Evolutionary conservation across 495 filamentous ascomycete species (phyloP), one percentile per base, ranked within the genome.

Genomic region (Chaetomium tenue): DNA sequence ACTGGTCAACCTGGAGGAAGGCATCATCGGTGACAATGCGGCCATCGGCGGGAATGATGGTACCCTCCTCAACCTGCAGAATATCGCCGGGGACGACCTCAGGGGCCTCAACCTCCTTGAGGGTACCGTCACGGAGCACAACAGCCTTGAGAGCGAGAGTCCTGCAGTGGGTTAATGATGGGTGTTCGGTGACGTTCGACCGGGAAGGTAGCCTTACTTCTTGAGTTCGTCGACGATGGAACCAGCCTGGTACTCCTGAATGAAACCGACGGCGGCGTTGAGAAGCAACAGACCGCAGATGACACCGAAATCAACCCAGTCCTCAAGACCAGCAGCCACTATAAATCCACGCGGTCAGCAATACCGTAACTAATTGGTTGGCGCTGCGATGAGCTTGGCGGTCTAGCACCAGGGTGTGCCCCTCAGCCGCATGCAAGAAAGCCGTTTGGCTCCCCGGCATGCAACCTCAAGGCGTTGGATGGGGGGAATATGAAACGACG

Each of bases 221-320:
- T 94, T 94, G 74, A 96, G 79, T 70, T 90, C 89, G n/a, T 91
- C 89, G 78, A 96, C 92, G 63, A 95, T 93, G 58, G 90, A 92
- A 73, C 89, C 91, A 68, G 92, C 92, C 75, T 93, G 89, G 79
- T 82, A 93, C 79, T 96, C 92, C 75, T 96, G 92, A 54, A 89
- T 76, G 78, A 93, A 96, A 79, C 91, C 90, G 68, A 96, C 91
- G 58, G 77, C 75, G 51, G 92, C 92, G 77, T 96, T 96, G 69
- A 96, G 87, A 53, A 91, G 74, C 30, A 91, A 77, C 46, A 91
- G 77, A 71, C 76, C 89, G 77, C 85, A 87, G 68, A 91, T 91
- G 74, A 91, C 89, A 84, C 88, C 88, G 71, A 90, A 88, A 78
- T 91, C 89, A 70, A 91, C 86, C 88, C 88, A 91, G 72, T 91